Conservation (phyloP, 768 basidiomycete species). For the Gymnopilus dilepis region DNA sequence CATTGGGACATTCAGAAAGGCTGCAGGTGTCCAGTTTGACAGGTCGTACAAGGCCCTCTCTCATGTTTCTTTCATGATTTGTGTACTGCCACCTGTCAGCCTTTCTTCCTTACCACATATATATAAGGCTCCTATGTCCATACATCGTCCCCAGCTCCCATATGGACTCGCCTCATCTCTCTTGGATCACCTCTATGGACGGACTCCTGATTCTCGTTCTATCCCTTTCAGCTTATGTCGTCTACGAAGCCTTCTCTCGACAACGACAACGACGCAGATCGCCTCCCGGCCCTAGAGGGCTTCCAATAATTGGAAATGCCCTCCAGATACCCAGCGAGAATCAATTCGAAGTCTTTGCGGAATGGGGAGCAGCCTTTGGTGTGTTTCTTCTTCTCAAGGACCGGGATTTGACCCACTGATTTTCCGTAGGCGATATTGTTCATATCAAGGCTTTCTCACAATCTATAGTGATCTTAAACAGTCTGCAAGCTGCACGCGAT, state of each 20-base stretch:
- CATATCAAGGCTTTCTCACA: slow-evolving; percentile 48
- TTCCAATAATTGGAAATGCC: slow-evolving; percentile 53
- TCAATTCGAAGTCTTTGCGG: slow-evolving; percentile 44
- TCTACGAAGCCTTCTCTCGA: slow-evolving; percentile 30
- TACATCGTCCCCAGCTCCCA: slow-evolving; percentile 23
- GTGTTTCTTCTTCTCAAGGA: slow-evolving; percentile 19
- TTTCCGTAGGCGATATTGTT: slow-evolving; percentile 47
- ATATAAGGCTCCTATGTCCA: slow-evolving; percentile 27
- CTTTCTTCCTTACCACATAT: slow-evolving; percentile 21
- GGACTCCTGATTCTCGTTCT: slow-evolving; percentile 18
- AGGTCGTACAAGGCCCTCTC: slow-evolving; percentile 20
- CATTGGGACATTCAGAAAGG: slow-evolving; percentile 24
- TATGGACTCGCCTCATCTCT: slow-evolving; percentile 25
- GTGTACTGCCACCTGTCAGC: slow-evolving; percentile 36
- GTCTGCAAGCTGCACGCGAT: slow-evolving; percentile 46
- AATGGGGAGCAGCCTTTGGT: slow-evolving; percentile 53
- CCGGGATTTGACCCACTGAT: neutral
- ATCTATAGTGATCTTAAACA: slow-evolving; percentile 56
- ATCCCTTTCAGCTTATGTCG: slow-evolving; percentile 24
- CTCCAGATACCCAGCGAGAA: slow-evolving; percentile 47
- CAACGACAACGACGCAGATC: slow-evolving; percentile 31
- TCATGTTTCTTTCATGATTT: slow-evolving; percentile 28
- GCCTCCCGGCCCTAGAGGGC: slow-evolving; percentile 53
- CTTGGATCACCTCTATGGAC: slow-evolving; percentile 23
- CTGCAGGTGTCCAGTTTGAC: slow-evolving; percentile 21